phyloP scores from a whole-genome alignment of 768 basidiomycete species.

The Phallus indusiatus region DNA sequence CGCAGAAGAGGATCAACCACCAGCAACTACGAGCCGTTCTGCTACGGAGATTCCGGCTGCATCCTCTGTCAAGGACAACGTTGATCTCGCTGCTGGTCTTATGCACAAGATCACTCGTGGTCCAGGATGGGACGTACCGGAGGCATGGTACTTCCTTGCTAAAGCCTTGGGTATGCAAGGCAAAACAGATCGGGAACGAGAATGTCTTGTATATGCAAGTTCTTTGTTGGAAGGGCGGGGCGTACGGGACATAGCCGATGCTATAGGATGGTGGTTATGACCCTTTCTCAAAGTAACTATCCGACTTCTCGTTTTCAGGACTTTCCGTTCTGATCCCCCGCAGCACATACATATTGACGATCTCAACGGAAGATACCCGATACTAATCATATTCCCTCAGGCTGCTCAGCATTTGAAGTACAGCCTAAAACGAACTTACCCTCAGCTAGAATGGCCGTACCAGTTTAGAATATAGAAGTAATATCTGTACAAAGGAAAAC shows the following conservation, averaged over 20 bases:
- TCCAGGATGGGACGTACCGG: slow-evolving; percentile 81
- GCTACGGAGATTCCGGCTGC: slow-evolving; percentile 13
- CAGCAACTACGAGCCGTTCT: slow-evolving; percentile 3
- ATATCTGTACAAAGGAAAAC: too few species aligned
- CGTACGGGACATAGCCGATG: slow-evolving; percentile 51
- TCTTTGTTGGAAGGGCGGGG: slow-evolving; percentile 50
- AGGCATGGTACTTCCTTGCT: slow-evolving; percentile 91
- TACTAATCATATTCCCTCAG: too few species aligned
- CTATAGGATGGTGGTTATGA: slow-evolving; percentile 60
- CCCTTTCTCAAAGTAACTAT: background rate
- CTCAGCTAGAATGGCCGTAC: too few species aligned
- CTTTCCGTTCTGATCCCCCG: too few species aligned
- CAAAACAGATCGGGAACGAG: slow-evolving; percentile 58
- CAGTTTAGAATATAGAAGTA: too few species aligned
- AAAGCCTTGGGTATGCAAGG: slow-evolving; percentile 72
- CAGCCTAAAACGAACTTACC: too few species aligned
- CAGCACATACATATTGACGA: too few species aligned
- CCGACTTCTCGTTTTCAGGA: too few species aligned
- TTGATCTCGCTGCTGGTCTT: slow-evolving; percentile 77
- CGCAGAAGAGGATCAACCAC: slow-evolving; percentile 6
- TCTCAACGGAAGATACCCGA: too few species aligned
- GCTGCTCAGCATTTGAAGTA: too few species aligned
- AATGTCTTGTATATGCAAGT: slow-evolving; percentile 66
- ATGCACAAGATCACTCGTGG: slow-evolving; percentile 70
- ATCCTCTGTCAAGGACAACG: slow-evolving; percentile 28